phyloP scores from a whole-genome alignment of 495 filamentous ascomycete species.

The Aspergillus bridgeri region DNA sequence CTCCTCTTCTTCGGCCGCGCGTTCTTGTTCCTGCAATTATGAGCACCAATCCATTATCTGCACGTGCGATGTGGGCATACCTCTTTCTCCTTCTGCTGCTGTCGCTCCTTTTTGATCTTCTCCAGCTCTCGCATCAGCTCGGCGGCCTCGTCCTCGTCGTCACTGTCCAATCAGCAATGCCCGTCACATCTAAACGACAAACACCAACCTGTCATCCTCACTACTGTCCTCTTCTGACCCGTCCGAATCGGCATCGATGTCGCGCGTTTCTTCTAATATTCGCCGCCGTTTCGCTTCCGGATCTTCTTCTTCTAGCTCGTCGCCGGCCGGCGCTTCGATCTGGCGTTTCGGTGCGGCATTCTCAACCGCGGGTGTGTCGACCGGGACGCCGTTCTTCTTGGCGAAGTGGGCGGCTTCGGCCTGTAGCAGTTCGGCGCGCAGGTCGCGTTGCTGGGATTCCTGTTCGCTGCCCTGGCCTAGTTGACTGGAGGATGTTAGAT shows the following conservation, averaged over 20 bases:
- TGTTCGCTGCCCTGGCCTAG: conserved; percentile 84
- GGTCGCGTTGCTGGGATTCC: conserved; percentile 70
- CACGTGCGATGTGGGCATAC: conserved; percentile 33
- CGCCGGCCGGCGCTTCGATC: conserved; percentile 49
- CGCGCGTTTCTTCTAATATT: conserved; percentile 81
- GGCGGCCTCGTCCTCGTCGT: conserved; percentile 86
- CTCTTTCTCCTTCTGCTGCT: conserved; percentile 81
- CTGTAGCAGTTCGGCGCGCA: conserved; percentile 83
- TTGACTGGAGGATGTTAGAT: conserved; percentile 52
- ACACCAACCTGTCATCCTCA: conserved; percentile 62
- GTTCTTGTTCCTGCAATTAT: conserved; percentile 61
- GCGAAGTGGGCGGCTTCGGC: conserved; percentile 87
- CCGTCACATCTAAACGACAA: background rate
- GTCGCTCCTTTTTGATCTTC: conserved; percentile 87
- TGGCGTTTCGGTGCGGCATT: conserved; percentile 59
- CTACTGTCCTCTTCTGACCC: conserved; percentile 66
- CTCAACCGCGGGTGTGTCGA: conserved; percentile 36
- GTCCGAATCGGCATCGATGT: conserved; percentile 88
- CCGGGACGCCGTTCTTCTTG: conserved; percentile 66
- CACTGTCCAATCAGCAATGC: conserved; percentile 46
- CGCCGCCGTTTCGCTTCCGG: conserved; percentile 78
- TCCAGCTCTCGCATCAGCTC: conserved; percentile 89
- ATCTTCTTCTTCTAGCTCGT: conserved; percentile 59
- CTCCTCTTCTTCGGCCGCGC: conserved; percentile 72
- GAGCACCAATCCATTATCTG: conserved; percentile 3